Conservation (phyloP, 768 basidiomycete species). For the Auriscalpium orientale region DNA sequence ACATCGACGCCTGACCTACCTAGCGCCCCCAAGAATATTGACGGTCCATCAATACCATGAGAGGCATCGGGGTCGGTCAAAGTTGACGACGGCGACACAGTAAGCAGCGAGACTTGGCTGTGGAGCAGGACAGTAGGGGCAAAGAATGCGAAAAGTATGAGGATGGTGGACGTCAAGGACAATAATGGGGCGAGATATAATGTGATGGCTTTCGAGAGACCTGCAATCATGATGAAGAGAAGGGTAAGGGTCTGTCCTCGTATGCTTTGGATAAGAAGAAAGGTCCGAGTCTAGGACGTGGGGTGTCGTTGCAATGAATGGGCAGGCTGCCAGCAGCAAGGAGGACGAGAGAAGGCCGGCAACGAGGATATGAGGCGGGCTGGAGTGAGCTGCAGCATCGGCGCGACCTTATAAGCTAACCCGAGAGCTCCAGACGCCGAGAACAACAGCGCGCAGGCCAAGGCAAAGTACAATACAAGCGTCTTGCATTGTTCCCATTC, state of each 20-base stretch:
- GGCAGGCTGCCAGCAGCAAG: slow-evolving; percentile 13
- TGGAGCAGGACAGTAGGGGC: slow-evolving; percentile 57
- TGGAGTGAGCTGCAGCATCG: background rate
- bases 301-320: too few relatives aligned
- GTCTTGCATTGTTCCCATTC: background rate
- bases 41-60: slow-evolving; percentile 53
- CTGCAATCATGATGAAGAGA: slow-evolving; percentile 53
- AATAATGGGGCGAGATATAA: slow-evolving; percentile 64
- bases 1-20: slow-evolving; percentile 32
- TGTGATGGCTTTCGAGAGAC: slow-evolving; percentile 59
- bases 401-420: background rate
- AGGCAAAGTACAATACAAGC: slow-evolving; percentile 9
- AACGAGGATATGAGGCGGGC: background rate
- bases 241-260: background rate
- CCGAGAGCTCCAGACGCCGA: background rate
- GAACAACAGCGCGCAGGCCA: background rate
- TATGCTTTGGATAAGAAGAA: too few relatives aligned
- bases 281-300: too few relatives aligned
- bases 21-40: slow-evolving; percentile 55
- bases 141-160: slow-evolving; percentile 61
- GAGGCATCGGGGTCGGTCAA: slow-evolving; percentile 27
- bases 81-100: slow-evolving; percentile 48
- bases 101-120: slow-evolving; percentile 55
- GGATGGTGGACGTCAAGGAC: slow-evolving; percentile 55
- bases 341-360: background rate